Conservation (phyloP, 2,329 filamentous ascomycete species). For the Xylaria sp. region DNA sequence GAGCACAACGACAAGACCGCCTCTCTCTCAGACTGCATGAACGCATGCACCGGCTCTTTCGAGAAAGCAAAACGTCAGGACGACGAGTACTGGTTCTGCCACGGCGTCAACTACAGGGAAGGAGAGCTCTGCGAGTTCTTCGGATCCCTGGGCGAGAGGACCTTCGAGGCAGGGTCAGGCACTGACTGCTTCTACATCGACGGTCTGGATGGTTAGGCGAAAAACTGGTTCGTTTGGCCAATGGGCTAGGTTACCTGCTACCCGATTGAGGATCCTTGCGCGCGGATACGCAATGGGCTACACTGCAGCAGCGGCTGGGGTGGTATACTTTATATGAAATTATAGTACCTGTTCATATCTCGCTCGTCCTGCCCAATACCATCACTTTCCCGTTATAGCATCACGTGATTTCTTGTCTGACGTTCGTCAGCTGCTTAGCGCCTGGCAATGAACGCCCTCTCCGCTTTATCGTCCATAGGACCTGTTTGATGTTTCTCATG, state of each 20-base stretch:
- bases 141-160: constrained; percentile 28
- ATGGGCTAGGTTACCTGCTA: too few relatives aligned
- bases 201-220: not conserved
- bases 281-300: not conserved
- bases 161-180: constrained; percentile 26
- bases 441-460: not conserved
- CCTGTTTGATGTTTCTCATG: too few relatives aligned
- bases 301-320: not conserved
- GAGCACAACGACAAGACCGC: constrained; percentile 29
- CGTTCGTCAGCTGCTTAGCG: not conserved
- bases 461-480: not conserved
- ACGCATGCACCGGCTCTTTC: constrained; percentile 35
- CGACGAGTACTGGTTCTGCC: constrained; percentile 36
- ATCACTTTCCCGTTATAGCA: not conserved
- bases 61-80: constrained; percentile 31
- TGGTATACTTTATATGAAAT: not conserved
- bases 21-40: constrained; percentile 29
- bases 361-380: not conserved
- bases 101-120: constrained; percentile 36
- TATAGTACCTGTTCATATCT: not conserved
- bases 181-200: constrained; percentile 28
- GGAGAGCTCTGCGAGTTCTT: constrained; percentile 38
- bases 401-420: not conserved
- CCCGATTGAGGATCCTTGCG: not conserved
- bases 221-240: too few relatives aligned